A percentile compares a stretch with the other conserved stretches of the same genome.
Evolutionary conservation across 768 basidiomycete genomes (phyloP).

Genomic region (Tylopilus subfusipes): DNA sequence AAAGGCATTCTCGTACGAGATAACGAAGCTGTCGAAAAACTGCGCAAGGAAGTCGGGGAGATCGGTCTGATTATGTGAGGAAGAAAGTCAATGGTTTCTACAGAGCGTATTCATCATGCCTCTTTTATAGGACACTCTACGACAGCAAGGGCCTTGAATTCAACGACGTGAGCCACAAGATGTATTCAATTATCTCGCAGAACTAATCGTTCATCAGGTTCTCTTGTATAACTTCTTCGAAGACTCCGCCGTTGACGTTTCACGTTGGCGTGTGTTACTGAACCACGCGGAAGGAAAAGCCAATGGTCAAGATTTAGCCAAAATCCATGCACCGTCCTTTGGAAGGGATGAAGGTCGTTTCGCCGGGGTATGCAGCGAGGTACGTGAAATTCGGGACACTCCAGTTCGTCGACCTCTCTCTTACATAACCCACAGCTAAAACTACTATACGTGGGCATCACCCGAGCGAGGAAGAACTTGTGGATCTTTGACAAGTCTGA

Average conservation of each 20-base stretch:
- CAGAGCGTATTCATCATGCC: neutral
- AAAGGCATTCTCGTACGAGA: constrained; percentile 70
- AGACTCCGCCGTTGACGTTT: constrained; percentile 48
- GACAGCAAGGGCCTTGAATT: constrained; percentile 33
- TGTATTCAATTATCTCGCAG: neutral
- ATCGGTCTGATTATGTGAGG: constrained; percentile 58
- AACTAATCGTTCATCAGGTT: constrained; percentile 42
- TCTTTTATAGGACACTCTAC: constrained; percentile 26
- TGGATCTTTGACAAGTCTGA: constrained; percentile 67
- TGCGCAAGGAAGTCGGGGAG: constrained; percentile 52
- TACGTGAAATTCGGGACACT: constrained; percentile 36
- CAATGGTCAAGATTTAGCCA: constrained; percentile 8
- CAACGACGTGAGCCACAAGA: constrained; percentile 12
- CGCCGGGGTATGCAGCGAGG: constrained; percentile 57
- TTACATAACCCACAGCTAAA: constrained; percentile 46
- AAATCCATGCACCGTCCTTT: constrained; percentile 35
- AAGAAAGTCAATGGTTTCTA: neutral
- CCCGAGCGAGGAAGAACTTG: constrained; percentile 62
- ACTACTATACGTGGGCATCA: constrained; percentile 68
- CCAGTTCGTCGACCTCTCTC: neutral
- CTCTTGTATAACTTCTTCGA: constrained; percentile 73
- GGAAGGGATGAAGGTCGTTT: constrained; percentile 44
- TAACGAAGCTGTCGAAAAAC: constrained; percentile 44
- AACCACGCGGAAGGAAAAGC: constrained; percentile 35
- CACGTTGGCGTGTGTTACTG: constrained; percentile 61